Evolutionary conservation across 2,329 filamentous ascomycete species (phyloP).

Genomic region (Dothideomycetes sp.): DNA sequence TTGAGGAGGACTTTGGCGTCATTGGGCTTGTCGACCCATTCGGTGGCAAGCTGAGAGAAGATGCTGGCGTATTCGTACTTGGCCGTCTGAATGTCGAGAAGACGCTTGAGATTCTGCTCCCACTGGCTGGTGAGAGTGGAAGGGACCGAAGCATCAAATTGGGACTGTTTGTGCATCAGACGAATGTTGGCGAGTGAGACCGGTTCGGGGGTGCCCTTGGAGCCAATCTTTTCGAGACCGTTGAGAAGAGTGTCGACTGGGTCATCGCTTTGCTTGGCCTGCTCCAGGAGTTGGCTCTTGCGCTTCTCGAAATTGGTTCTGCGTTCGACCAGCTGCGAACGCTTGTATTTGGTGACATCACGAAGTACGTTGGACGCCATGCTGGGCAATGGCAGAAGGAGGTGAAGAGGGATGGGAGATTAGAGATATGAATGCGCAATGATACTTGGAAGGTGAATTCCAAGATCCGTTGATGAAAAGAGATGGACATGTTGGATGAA

Average conservation of each 20-base stretch:
- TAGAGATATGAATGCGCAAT: no score
- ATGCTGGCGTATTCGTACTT: conserved; percentile 38
- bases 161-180: conserved; percentile 13
- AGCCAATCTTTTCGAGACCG: conserved; percentile 14
- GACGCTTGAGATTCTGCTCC: conserved; percentile 25
- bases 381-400: neutral
- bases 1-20: conserved; percentile 17
- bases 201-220: conserved; percentile 3
- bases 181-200: conserved; percentile 10
- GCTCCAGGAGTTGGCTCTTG: conserved; percentile 2
- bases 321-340: conserved; percentile 7
- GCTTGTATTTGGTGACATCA: conserved; percentile 16
- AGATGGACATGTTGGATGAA: no score
- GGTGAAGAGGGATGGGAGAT: neutral
- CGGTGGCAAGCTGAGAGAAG: conserved; percentile 40
- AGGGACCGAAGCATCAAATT: conserved; percentile 15
- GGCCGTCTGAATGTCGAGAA: conserved; percentile 34
- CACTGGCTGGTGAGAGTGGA: conserved; percentile 8
- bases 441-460: conserved; percentile 5
- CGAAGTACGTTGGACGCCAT: conserved; percentile 16
- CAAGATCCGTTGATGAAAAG: neutral
- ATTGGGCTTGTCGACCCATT: conserved; percentile 35
- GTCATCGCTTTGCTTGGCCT: conserved; percentile 1
- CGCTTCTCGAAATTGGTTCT: conserved; percentile 10
- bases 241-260: conserved; percentile 9